Evolutionary conservation across 2,329 filamentous ascomycete genomes (phyloP), one percentile per base, ranked within the genome.

Genomic region (Alternaria consortialis): DNA sequence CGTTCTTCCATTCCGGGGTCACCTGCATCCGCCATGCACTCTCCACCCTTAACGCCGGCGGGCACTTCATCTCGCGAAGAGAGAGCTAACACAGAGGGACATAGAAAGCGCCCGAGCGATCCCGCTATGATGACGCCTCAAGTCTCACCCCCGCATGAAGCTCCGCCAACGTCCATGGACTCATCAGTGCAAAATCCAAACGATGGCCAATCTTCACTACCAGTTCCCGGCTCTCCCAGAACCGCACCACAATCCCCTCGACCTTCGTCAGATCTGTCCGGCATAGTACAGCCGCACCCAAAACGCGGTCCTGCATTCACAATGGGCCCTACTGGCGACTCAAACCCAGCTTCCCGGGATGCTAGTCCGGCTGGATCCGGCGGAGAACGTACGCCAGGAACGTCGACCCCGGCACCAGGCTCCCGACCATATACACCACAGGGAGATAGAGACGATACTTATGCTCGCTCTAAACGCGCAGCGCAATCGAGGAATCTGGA

Each of bases 21-120:
- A 62, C 85, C 86, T 62, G 82, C 86, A 44, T 88, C 89, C 60
- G 87, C 90, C 58, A 87, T 96, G 81, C 91, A 94, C 69, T 97
- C 94, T 11, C 94, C 94, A 67, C 93, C 93, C 42, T 85, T 98
- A 53, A 97, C 94, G 12, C 94, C 94, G 17, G 89, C 93, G 56
- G 93, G 89, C 53, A 94, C 92, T 43, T 82, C 84, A 65, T 87
- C 86, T 54, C 82, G 83, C 68, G 88, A 88, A 74, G 83, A 74
- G 70, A 81, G 75, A 67, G 52, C 71, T 32, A 60, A 44, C 71
- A 71, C 72, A 67, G 69, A 77, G 73, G 62, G 77, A 74, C 61
- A 73, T 50, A 75, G 67, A 55, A 77, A 73, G 63, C 80, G 76
- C 29, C 72, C 77, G 42, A 77, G 76, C 40, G 80, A 81, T 48